phyloP scores from a whole-genome alignment of 768 basidiomycete genomes.

The Boletus subcaerulescens region DNA sequence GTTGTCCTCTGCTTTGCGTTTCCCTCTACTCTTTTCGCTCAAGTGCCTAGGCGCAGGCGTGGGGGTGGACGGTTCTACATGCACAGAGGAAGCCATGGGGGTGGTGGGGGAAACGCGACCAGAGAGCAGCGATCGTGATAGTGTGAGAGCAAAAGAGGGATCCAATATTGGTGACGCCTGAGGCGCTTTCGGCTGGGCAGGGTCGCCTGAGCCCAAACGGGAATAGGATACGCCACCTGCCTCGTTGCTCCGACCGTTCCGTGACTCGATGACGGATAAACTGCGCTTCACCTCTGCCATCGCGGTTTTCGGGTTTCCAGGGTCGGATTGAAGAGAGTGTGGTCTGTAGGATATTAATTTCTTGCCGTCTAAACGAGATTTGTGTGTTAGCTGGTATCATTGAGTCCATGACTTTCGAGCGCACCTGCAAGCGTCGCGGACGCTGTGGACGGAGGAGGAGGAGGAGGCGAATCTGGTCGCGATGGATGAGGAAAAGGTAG shows the following conservation, averaged over 20 bases:
- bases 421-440: constrained; percentile 28
- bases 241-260: constrained; percentile 11
- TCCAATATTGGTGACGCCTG: constrained; percentile 7
- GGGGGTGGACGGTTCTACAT: constrained; percentile 31
- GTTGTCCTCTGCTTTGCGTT: constrained; percentile 74
- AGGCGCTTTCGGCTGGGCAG: constrained; percentile 11
- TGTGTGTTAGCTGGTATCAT: background rate
- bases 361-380: constrained; percentile 13
- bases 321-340: constrained; percentile 23
- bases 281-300: constrained; percentile 28
- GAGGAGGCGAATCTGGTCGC: constrained; percentile 19
- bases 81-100: constrained; percentile 13
- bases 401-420: background rate
- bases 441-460: constrained; percentile 18
- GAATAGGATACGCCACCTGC: constrained; percentile 14
- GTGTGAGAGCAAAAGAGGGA: constrained; percentile 18
- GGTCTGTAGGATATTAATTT: constrained; percentile 10
- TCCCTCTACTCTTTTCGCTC: constrained; percentile 47
- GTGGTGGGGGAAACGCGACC: constrained; percentile 7
- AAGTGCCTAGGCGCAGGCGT: constrained; percentile 31
- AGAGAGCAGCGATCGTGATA: constrained; percentile 15
- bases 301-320: constrained; percentile 4
- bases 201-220: constrained; percentile 19
- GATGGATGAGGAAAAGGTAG: constrained; percentile 31
- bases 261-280: constrained; percentile 22